These are phyloP conservation scores for Suillus paluster DNA, from an alignment of 768 basidiomycete genomes.

Conservation along the genomic window DNA sequence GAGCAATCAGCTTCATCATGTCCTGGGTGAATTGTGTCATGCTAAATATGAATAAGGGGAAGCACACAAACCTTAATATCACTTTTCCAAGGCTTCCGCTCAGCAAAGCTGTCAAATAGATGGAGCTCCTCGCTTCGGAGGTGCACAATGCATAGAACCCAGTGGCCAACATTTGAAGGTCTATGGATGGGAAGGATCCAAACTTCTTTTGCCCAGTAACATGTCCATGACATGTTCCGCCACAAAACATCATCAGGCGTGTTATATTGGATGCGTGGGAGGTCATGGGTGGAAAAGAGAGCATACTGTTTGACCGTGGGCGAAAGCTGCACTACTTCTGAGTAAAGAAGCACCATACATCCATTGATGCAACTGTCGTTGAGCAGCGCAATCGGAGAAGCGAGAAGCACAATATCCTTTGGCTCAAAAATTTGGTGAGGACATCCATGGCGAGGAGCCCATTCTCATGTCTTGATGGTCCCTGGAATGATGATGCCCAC, in stretches of 20 bases:
- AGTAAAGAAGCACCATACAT: conserved; percentile 7
- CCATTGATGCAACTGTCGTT: conserved; percentile 14
- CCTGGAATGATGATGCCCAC: not conserved
- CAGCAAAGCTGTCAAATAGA: conserved; percentile 39
- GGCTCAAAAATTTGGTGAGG: not conserved
- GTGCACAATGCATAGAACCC: conserved; percentile 32
- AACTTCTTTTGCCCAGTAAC: too few relatives aligned
- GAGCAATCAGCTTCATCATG: too few relatives aligned
- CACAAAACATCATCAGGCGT: too few relatives aligned
- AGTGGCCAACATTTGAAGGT: conserved; percentile 23
- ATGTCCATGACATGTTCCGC: too few relatives aligned
- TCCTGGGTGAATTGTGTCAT: too few relatives aligned
- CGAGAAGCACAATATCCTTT: too few relatives aligned
- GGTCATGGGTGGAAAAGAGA: conserved; percentile 10
- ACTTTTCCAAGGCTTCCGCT: not conserved
- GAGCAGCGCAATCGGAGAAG: not conserved
- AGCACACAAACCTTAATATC: conserved; percentile 8
- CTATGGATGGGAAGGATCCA: conserved; percentile 34
- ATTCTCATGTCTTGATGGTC: not conserved
- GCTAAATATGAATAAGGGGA: too few relatives aligned
- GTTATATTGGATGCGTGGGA: not conserved
- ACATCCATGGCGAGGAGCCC: not conserved
- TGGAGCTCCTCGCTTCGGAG: conserved; percentile 16
- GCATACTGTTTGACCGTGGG: too few relatives aligned
- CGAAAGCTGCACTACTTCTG: not conserved